Evolutionary conservation across 495 filamentous ascomycete species (phyloP), one percentile per base, ranked within the genome.

Genomic region (Oidiodendron maius): DNA sequence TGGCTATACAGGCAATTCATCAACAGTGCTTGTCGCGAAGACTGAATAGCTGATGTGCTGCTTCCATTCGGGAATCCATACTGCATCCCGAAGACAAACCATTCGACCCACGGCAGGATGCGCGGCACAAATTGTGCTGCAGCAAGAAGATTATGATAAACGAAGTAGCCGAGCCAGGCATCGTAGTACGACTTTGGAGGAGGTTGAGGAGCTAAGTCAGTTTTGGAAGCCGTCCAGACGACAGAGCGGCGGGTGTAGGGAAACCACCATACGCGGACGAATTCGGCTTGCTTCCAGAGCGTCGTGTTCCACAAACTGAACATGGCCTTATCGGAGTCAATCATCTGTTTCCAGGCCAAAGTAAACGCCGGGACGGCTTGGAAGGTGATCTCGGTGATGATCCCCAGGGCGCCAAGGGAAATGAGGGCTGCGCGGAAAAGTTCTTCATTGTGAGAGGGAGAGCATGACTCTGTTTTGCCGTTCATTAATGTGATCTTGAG

Each of bases 1-100:
- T 98, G 93, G 17, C 83, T 89, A 67, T 94, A 98, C 15, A 96
- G 77, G 63, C 93, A 98, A 65, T 98, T 91, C 86, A 98, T 89
- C 37, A 95, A 71, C 48, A 98, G 73, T 8, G 89, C 94, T 43
- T 81, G 63, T 17, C 87, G 80, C 30, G 81, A 82, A 16, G 82
- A 81, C 67, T 96, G 82, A n/a, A 96, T 79, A 17, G 84, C 94
- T 25, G 57, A 50, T 16, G 77, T 86, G 36, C 74, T 71, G 2
- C 66, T 69, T 21, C 84, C 81, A 50, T 87, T 80, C 3, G 70
- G 56, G 72, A 95, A 96, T 28, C 91, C 91, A 64, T 95, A 96
- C 63, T 96, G 88, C 80, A 96, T 85, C 43, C 87, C 87, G 61
- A 96, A 95, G 6, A 97, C 82, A 64, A 95, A 87, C 84, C 87